Evolutionary conservation across 352 stramenopile species (phyloP).

Genomic region (Globisporangium camurandrum): DNA sequence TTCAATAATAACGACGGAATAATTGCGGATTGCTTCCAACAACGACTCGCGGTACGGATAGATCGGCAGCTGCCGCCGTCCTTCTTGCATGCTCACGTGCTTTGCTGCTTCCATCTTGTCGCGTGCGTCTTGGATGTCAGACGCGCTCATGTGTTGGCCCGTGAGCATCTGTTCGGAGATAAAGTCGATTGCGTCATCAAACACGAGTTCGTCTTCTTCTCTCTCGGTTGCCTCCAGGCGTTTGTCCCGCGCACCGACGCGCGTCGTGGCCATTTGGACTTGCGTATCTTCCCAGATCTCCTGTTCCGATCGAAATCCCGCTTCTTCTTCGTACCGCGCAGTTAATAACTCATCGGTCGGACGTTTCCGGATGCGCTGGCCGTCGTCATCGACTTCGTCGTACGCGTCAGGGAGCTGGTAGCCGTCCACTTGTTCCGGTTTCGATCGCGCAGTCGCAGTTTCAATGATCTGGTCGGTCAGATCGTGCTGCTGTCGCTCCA

Average conservation of each 20-base stretch:
- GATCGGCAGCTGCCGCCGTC: constrained; percentile 94
- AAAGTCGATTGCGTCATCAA: constrained; percentile 99
- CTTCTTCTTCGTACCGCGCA: constrained; percentile 90
- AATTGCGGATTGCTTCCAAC: constrained; percentile 95
- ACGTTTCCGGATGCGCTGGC: constrained; percentile 84
- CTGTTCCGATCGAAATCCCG: constrained; percentile 94
- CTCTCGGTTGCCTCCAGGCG: constrained; percentile 37
- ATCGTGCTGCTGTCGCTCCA: constrained; percentile 81
- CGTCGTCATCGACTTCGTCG: constrained; percentile 89
- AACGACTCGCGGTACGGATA: constrained; percentile 98
- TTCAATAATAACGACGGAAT: constrained; percentile 82
- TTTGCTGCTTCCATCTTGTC: constrained; percentile 70
- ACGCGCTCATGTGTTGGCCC: constrained; percentile 75
- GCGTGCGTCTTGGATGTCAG: constrained; percentile 63
- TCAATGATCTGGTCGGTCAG: constrained; percentile 89
- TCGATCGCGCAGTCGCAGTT: constrained; percentile 53
- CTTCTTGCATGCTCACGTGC: constrained; percentile 94
- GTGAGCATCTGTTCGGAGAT: constrained; percentile 90
- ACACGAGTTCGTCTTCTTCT: constrained; percentile 95
- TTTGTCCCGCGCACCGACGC: constrained; percentile 70
- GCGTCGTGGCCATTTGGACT: constrained; percentile 80
- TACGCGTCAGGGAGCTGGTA: constrained; percentile 96
- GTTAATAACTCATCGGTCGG: constrained; percentile 93
- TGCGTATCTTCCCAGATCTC: constrained; percentile 98
- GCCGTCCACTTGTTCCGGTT: constrained; percentile 62